Evolutionary conservation across 495 filamentous ascomycete species (phyloP).

Genomic region (Penicillium canariense): DNA sequence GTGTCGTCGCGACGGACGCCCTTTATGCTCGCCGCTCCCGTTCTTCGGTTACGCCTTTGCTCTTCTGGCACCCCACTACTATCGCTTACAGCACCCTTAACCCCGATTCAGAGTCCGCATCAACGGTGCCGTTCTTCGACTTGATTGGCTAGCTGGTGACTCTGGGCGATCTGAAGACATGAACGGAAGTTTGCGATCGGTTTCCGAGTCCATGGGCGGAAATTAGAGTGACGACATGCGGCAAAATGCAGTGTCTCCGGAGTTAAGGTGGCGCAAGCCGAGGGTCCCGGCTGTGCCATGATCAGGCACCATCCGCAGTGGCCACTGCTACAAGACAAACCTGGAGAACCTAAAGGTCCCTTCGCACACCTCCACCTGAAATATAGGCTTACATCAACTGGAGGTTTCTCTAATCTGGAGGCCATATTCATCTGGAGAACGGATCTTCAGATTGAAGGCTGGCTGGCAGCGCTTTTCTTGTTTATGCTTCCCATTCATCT

Average conservation of each 20-base stretch:
- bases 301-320: background rate
- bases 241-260: background rate
- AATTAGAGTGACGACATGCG: background rate
- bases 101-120: background rate
- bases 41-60: background rate
- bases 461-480: too few relatives aligned
- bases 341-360: too few relatives aligned
- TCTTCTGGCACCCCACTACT: background rate
- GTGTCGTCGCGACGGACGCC: background rate
- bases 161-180: background rate
- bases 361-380: too few relatives aligned
- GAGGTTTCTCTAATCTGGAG: too few relatives aligned
- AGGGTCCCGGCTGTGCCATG: background rate
- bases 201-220: conserved; percentile 4
- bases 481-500: too few relatives aligned
- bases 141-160: background rate
- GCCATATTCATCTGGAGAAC: too few relatives aligned
- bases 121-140: background rate
- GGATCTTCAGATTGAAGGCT: too few relatives aligned
- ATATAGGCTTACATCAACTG: too few relatives aligned
- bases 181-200: conserved; percentile 1
- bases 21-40: conserved; percentile 4
- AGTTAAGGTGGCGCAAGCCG: conserved; percentile 9
- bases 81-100: background rate
- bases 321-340: too few relatives aligned